Evolutionary conservation across 2,329 filamentous ascomycete species (phyloP).

Genomic region (Aspergillus fumigatus): DNA sequence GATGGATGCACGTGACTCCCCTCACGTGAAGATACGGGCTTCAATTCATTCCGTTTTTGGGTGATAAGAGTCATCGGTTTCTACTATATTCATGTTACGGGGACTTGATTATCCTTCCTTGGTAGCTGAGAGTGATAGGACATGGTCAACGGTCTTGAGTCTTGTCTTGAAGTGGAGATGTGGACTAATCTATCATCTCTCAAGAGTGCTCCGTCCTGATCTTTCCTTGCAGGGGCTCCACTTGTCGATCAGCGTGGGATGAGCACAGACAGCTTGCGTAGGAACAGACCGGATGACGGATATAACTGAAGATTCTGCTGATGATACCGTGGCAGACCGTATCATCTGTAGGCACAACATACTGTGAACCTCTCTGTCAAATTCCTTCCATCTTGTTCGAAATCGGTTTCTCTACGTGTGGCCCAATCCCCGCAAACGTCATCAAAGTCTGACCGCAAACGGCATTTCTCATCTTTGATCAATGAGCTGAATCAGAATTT

Average conservation of each 20-base stretch:
- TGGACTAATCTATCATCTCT: neutral
- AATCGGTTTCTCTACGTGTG: neutral
- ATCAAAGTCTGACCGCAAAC: slow-evolving; percentile 2
- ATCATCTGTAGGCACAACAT: neutral
- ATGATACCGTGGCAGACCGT: neutral
- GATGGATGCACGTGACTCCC: neutral
- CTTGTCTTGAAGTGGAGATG: neutral
- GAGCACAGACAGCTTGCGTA: neutral
- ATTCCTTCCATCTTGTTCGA: neutral
- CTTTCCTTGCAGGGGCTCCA: neutral
- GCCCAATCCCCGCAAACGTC: slow-evolving; percentile 11
- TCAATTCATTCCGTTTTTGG: neutral
- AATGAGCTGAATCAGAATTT: neutral
- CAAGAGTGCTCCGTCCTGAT: neutral
- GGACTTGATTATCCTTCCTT: neutral
- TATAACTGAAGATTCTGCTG: neutral
- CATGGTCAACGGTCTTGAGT: neutral
- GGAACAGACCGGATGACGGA: neutral
- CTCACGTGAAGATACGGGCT: neutral
- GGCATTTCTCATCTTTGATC: neutral
- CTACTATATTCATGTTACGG: neutral
- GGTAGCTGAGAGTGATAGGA: neutral
- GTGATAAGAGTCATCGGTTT: neutral
- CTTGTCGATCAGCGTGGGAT: neutral
- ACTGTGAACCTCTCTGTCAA: neutral